Evolutionary conservation across 2,329 filamentous ascomycete species (phyloP), one percentile per base, ranked within the genome.

Genomic region (Magnaporthiopsis poae): DNA sequence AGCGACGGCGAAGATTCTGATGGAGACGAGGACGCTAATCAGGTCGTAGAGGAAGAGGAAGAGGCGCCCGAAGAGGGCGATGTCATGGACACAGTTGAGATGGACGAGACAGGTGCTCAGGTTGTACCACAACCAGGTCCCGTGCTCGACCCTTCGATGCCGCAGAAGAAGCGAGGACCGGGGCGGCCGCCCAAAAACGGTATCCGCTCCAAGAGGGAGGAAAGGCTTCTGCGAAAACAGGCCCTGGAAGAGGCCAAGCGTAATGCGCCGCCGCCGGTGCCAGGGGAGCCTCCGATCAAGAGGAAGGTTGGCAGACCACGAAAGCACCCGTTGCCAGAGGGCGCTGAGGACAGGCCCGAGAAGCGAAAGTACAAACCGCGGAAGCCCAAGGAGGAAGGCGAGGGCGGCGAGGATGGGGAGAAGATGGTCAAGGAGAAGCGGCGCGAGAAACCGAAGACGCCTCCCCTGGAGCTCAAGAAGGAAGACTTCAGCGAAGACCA

Each of bases 181-280:
- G 90, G 90, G n/a, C 81, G 90, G 65, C 90, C 90, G 27, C 90
- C 90, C 0, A 93, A 93, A 78, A 90, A 93, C 72, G 90, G 90
- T 35, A 84, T 92, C 73, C 91, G 92, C 86, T 93, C 90, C 1
- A 92, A 92, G 77, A 82, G 90, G 67, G 88, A 92, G 72, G 83
- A 88, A 70, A 81, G 86, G 25, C 75, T 87, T 63, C 81, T 87
- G 9, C 86, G 88, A 77, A 89, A 88, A 74, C 79, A 82, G 68
- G 76, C 79, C 60, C 79, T 81, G 69, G 83, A 84, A 68, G 76
- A 76, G 70, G 81, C 80, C 29, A 83, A 82, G 75, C 83, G 85
- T 72, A 5, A 70, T 81, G 39, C 81, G 29, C 80, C 83, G 11
- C 81, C 81, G 67, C 77, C 77, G 21, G 79, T 79, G 5, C 65